A percentile compares a stretch with the other conserved stretches of the same genome.
Evolutionary conservation across 2,329 filamentous ascomycete genomes (phyloP).

Genomic region (Gyromitra esculenta): DNA sequence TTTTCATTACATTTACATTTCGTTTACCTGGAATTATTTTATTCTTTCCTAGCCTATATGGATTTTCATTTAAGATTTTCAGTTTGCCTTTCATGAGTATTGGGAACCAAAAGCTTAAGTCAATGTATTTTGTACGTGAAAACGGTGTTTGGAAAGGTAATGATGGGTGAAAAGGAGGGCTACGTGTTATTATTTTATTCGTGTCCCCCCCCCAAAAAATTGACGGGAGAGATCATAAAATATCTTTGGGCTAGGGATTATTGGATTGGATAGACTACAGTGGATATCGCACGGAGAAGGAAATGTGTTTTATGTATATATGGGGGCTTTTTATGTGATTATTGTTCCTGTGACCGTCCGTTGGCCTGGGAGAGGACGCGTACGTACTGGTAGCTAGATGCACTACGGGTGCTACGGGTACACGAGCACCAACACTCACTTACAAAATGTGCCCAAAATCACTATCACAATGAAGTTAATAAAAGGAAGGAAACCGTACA

Average conservation of each 20-base stretch:
- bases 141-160: conserved; percentile 5
- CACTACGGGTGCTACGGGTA: too few relatives aligned
- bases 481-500: too few relatives aligned
- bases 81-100: conserved; percentile 8
- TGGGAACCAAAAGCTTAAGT: neutral
- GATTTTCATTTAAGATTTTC: conserved; percentile 3
- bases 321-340: neutral
- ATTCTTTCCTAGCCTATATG: neutral
- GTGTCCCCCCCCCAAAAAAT: neutral
- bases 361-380: too few relatives aligned
- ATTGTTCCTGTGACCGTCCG: too few relatives aligned
- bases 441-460: too few relatives aligned
- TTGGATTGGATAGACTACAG: neutral
- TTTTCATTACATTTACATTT: neutral
- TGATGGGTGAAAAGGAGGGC: neutral
- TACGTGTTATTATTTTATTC: neutral
- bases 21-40: neutral
- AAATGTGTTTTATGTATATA: conserved; percentile 23
- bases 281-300: neutral
- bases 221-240: conserved; percentile 5
- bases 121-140: conserved; percentile 8
- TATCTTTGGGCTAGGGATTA: neutral
- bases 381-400: neutral
- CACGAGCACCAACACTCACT: too few relatives aligned
- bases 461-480: too few relatives aligned